These are phyloP conservation scores for Crucibulum laeve DNA, from an alignment of 768 basidiomycete species.

Conservation along the genomic window DNA sequence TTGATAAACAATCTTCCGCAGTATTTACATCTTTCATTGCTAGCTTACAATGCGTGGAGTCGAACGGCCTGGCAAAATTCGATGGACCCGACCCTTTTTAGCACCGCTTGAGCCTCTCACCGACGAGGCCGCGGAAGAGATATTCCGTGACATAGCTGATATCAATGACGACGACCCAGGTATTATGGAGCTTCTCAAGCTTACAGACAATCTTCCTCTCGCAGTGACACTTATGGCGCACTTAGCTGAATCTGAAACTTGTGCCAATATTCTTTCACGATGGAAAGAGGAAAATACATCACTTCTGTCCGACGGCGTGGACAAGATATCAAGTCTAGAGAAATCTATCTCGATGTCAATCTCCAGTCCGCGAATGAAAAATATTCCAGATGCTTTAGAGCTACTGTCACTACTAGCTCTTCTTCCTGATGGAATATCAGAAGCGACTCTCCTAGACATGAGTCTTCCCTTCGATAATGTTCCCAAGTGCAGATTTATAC, in stretches of 20 bases:
- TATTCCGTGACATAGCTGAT: not conserved
- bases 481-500: not conserved
- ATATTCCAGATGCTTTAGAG: not conserved
- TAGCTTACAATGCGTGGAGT: not conserved
- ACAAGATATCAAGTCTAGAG: not conserved
- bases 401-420: not conserved
- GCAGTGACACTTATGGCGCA: not conserved
- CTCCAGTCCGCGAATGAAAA: not conserved
- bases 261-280: not conserved
- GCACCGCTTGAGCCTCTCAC: not conserved
- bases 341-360: not conserved
- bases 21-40: not conserved
- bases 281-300: not conserved
- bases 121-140: not conserved
- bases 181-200: not conserved
- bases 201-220: not conserved
- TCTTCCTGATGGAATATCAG: not conserved
- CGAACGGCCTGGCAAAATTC: not conserved
- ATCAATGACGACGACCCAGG: not conserved
- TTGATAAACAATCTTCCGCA: not conserved
- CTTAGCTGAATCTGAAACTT: not conserved
- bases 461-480: not conserved
- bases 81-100: not conserved
- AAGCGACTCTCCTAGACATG: not conserved
- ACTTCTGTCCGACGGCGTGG: not conserved